Percentiles rank a stretch among this genome's conserved stretches.
phyloP scores from a whole-genome alignment of 371 early-diverging fungal species.

The Saksenaea vasiformis region DNA sequence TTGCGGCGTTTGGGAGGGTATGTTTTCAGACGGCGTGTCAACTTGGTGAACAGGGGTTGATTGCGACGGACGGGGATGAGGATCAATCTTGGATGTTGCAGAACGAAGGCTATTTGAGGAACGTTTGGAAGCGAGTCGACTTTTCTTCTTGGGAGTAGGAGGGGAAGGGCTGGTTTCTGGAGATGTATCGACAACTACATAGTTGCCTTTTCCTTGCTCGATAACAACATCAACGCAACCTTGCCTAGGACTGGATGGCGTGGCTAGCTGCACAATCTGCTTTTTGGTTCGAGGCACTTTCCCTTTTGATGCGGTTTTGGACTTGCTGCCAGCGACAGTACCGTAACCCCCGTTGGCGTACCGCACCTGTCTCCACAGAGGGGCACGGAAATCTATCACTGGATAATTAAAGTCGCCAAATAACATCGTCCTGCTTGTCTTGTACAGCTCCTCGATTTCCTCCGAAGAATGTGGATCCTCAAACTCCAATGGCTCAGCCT shows the following conservation, averaged over 20 bases:
- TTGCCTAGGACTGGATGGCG: conserved; percentile 23
- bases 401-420: conserved; percentile 62
- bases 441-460: conserved; percentile 44
- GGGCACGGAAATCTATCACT: conserved; percentile 49
- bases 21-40: neutral
- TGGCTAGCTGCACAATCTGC: conserved; percentile 5
- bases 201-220: conserved; percentile 49
- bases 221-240: conserved; percentile 54
- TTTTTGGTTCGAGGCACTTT: conserved; percentile 3
- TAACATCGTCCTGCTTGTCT: conserved; percentile 41
- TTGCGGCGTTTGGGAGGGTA: neutral
- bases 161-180: neutral
- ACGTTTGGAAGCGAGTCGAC: neutral
- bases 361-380: conserved; percentile 44
- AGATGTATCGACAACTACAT: conserved; percentile 34
- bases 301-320: neutral
- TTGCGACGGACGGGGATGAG: conserved; percentile 1
- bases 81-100: neutral
- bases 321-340: neutral
- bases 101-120: conserved; percentile 2
- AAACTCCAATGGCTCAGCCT: conserved; percentile 37
- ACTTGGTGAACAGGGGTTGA: neutral
- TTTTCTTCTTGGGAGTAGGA: neutral
- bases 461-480: conserved; percentile 42
- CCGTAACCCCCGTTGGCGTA: neutral